Conservation (phyloP, 2,329 filamentous ascomycete genomes). For the Colletotrichum shisoi region DNA sequence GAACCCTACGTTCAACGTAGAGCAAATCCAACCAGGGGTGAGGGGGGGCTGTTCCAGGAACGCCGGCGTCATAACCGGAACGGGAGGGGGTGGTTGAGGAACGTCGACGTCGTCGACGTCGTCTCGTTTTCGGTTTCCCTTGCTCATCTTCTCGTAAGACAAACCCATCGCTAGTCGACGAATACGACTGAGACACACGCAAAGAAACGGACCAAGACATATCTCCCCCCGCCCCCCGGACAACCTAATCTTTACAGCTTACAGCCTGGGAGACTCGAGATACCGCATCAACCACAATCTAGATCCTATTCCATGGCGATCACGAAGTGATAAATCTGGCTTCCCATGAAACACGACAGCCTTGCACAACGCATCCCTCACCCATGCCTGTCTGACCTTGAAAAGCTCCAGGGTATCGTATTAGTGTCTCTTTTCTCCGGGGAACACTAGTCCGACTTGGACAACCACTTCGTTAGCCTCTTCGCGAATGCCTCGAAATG, state of each 20-base stretch:
- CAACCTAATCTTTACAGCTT: conserved; percentile 19
- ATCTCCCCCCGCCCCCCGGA: conserved; percentile 1
- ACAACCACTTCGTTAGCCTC: conserved; percentile 34
- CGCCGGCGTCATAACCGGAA: conserved; percentile 9
- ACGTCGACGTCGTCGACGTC: not conserved
- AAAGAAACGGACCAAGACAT: not conserved
- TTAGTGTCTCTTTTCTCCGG: not conserved
- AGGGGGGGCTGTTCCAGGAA: conserved; percentile 3
- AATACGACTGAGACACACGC: conserved; percentile 12
- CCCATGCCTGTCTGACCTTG: not conserved
- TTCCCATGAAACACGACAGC: not conserved
- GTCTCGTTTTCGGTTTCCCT: not conserved
- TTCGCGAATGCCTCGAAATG: conserved; percentile 20
- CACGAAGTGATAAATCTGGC: conserved; percentile 37
- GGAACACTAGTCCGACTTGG: conserved; percentile 33
- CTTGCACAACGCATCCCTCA: not conserved
- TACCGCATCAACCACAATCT: not conserved
- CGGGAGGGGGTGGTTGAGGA: not conserved
- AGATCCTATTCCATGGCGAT: conserved; percentile 27
- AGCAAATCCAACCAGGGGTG: not conserved
- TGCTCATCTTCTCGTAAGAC: conserved; percentile 22
- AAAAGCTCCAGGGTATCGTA: not conserved
- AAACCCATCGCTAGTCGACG: conserved; percentile 10
- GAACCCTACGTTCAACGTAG: conserved; percentile 16
- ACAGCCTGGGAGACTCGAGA: not conserved